Evolutionary conservation across 495 filamentous ascomycete species (phyloP).

Genomic region (Penicillium ochrochloron): DNA sequence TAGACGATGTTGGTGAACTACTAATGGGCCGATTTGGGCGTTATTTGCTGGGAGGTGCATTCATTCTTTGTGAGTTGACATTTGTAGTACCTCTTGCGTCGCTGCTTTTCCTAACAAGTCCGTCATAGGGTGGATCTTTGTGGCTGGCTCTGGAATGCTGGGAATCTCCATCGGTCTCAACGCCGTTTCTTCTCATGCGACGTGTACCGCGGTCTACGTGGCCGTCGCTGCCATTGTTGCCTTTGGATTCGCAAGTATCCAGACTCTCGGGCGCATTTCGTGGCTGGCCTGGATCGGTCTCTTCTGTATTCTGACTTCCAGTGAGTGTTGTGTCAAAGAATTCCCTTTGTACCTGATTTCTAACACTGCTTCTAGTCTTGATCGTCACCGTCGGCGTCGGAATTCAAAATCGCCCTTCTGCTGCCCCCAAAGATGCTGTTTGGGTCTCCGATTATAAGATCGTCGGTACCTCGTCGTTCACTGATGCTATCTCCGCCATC

Average conservation of each 20-base stretch:
- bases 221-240: slow-evolving; percentile 41
- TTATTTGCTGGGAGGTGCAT: slow-evolving; percentile 61
- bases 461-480: slow-evolving; percentile 32
- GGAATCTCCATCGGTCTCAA: slow-evolving; percentile 74
- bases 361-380: slow-evolving; percentile 55
- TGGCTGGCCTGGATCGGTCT: slow-evolving; percentile 48
- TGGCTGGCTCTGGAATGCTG: slow-evolving; percentile 56
- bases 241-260: slow-evolving; percentile 40
- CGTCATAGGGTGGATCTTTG: slow-evolving; percentile 55
- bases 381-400: slow-evolving; percentile 73
- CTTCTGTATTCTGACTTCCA: slow-evolving; percentile 40
- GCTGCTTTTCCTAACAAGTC: neutral
- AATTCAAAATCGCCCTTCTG: slow-evolving; percentile 48
- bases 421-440: slow-evolving; percentile 35
- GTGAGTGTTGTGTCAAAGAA: slow-evolving; percentile 35
- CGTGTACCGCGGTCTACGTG: slow-evolving; percentile 61
- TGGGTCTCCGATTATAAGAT: slow-evolving; percentile 43
- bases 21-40: slow-evolving; percentile 66
- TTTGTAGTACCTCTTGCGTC: neutral
- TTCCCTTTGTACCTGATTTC: slow-evolving; percentile 23
- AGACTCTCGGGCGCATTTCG: slow-evolving; percentile 43
- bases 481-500: slow-evolving; percentile 58
- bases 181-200: slow-evolving; percentile 62
- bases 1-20: slow-evolving; percentile 69
- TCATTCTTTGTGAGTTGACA: slow-evolving; percentile 42